Percentiles rank a stretch among this genome's conserved stretches.
Evolutionary conservation across 192 early-diverging fungal species (phyloP).

Genomic region (Anaeromyces robustus): DNA sequence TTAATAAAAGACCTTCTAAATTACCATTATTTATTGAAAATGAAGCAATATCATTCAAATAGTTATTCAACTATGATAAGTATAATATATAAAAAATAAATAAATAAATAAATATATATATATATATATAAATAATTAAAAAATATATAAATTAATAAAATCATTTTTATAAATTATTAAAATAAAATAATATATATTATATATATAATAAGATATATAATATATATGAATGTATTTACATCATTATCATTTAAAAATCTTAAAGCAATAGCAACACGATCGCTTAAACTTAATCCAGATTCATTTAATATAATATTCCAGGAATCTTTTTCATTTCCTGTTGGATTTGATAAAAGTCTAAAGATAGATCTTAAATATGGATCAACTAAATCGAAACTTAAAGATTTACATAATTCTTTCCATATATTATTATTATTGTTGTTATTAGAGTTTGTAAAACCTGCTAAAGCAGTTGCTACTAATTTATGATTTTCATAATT

Average conservation of each 20-base stretch:
- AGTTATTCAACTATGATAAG: conserved; percentile 34
- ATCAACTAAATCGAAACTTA: conserved; percentile 39
- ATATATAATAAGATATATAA: too few species aligned
- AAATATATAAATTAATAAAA: not conserved
- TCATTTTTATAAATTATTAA: too few species aligned
- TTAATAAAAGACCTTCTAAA: conserved; percentile 67
- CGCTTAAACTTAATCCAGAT: conserved; percentile 51
- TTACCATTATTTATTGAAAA: conserved; percentile 45
- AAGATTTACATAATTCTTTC: conserved; percentile 39
- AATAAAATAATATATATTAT: too few species aligned
- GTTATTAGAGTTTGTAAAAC: conserved; percentile 14
- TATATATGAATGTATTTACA: conserved; percentile 17
- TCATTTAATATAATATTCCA: conserved; percentile 66
- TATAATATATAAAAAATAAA: not conserved
- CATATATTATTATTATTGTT: conserved; percentile 18
- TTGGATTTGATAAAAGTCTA: conserved; percentile 53
- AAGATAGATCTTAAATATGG: conserved; percentile 83
- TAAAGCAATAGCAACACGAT: conserved; percentile 69
- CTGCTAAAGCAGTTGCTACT: conserved; percentile 60
- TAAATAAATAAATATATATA: not conserved
- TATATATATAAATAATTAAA: not conserved
- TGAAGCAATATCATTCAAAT: conserved; percentile 36
- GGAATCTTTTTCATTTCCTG: conserved; percentile 23
- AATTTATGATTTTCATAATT: conserved; percentile 58
- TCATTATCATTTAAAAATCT: conserved; percentile 67